These are phyloP conservation scores for Neoscytalidium dimidiatum DNA, from an alignment of 2,329 filamentous ascomycete species.

Conservation along the genomic window DNA sequence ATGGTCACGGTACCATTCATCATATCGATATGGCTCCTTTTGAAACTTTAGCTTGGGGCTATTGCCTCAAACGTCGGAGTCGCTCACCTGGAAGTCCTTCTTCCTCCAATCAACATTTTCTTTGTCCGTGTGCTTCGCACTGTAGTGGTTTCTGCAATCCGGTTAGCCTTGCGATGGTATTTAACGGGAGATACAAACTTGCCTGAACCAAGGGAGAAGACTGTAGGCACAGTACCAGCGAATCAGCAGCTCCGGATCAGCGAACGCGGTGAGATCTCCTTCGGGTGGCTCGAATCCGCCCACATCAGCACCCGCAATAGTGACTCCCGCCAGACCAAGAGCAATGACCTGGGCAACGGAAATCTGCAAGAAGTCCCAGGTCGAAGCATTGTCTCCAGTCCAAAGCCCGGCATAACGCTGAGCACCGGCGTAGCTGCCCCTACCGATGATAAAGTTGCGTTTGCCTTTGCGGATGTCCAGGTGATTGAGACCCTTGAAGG, in stretches of 20 bases:
- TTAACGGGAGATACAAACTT: no score
- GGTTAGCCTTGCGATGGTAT: background rate
- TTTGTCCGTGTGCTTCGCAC: conserved; percentile 3
- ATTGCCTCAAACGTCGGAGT: background rate
- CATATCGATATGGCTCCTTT: background rate
- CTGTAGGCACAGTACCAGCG: conserved; percentile 40
- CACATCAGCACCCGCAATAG: conserved; percentile 39
- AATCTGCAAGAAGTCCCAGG: conserved; percentile 43
- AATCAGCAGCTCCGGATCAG: conserved; percentile 38
- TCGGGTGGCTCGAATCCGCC: conserved; percentile 33
- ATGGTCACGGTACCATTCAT: background rate
- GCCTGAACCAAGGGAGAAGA: conserved; percentile 33
- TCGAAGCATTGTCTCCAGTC: conserved; percentile 42
- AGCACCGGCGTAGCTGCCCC: conserved; percentile 42
- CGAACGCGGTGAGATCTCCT: conserved; percentile 28
- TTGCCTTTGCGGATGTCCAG: conserved; percentile 25
- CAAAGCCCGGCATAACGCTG: conserved; percentile 43
- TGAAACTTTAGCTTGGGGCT: background rate
- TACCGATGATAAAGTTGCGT: conserved; percentile 44
- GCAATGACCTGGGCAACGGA: conserved; percentile 40
- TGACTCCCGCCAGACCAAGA: conserved; percentile 37
- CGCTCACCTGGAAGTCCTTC: background rate
- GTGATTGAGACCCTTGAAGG: conserved; percentile 36
- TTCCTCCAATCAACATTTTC: background rate
- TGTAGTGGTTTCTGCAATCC: conserved; percentile 36